A percentile compares a stretch with the other conserved stretches of the same genome.
phyloP scores from a whole-genome alignment of 106 monocot species.

The Chionographis japonica region DNA sequence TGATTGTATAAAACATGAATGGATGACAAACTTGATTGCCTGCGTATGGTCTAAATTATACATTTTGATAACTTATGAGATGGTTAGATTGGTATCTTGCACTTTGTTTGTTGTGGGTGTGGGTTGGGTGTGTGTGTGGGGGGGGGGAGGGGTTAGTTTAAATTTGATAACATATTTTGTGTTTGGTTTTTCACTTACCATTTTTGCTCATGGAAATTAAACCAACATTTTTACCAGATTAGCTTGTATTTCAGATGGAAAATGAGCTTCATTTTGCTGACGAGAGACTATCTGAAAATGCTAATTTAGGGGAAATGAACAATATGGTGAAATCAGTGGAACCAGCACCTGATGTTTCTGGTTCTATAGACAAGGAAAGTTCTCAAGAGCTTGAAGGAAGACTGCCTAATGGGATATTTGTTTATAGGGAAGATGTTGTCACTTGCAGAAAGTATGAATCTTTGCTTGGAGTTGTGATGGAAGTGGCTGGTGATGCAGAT shows the following conservation, averaged over 20 bases:
- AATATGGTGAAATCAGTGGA: conserved; percentile 1
- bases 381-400: conserved; percentile 14
- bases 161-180: background rate
- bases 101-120: no score
- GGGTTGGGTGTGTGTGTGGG: no score
- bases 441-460: conserved; percentile 41
- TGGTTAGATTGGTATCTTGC: no score
- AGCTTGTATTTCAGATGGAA: conserved; percentile 12
- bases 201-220: background rate
- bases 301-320: conserved; percentile 1
- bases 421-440: conserved; percentile 89
- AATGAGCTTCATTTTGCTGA: conserved; percentile 4
- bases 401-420: conserved; percentile 20
- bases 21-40: no score
- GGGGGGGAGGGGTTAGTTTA: background rate
- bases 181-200: background rate
- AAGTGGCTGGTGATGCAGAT: conserved; percentile 80
- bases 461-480: conserved; percentile 71
- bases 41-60: no score
- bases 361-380: background rate
- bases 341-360: conserved; percentile 11
- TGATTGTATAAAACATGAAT: no score
- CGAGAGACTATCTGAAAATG: background rate
- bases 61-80: no score
- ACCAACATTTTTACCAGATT: background rate